Evolutionary conservation across 116 monocot genomes (phyloP), one percentile per base, ranked within the genome.

Genomic region (Trichopus zeylanicus): DNA sequence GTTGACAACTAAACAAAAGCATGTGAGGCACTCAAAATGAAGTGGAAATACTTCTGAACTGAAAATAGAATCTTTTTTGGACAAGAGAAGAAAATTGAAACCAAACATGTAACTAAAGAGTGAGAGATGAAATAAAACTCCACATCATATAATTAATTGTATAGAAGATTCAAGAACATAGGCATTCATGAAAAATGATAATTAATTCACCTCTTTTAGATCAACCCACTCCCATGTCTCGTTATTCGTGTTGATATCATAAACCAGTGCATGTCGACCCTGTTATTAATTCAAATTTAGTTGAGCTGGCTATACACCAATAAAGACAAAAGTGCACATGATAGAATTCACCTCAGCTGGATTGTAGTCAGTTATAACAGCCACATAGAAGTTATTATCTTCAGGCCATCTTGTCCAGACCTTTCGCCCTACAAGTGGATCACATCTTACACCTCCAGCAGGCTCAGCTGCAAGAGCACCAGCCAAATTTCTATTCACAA

Each of bases 221-320:
- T 94, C 64, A 71, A 94, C 86, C 86, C 89, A 94, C 67, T 94
- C 86, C 89, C 89, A 94, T 26, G 86, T 89, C 66, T 86, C 86
- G 31, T 83, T 75, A 23, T 70, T 68, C 8, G 83, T 86, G 60
- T 75, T 75, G 28, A 89, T 94, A 63, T 89, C 89, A 76, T 94
- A 94, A 63, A 89, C 89, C 58, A 94, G 86, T 80, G 80, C 82
- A 89, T 89, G 86, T 13, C 56, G 66, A 63, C 81, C 89, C 89
- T 93, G 67, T 53, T 3, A 67, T 51, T 37, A 28, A 63, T 57
- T 48, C 5, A 25, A 54, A 64, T 34, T 30, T 42, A 5, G 53
- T 63, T 33, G 61, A 61, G 35, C 53, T 56, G 33, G 53, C 9
- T 16, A 49, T 24, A 53, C 22, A 38, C 19, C 23, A 51, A 35